Conservation (phyloP, 805 yeast species). For the Candida ascalaphidarum region DNA sequence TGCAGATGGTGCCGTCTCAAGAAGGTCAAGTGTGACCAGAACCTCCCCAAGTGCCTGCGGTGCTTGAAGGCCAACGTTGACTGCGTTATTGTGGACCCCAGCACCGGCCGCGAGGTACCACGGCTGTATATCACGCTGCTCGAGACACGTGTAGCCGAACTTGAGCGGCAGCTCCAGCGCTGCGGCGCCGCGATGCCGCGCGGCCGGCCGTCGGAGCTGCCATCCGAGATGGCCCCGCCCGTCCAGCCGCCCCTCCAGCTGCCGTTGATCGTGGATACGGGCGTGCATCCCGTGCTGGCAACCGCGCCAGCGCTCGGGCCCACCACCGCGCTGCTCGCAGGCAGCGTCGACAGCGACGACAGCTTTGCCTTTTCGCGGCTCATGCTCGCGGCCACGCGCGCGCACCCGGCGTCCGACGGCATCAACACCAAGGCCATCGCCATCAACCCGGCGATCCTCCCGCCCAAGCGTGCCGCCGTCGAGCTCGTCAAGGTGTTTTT, state of each 20-base stretch:
- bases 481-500: constrained; percentile 57
- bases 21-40: constrained; percentile 60
- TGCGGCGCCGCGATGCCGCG: constrained; percentile 22
- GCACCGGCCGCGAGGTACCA: constrained; percentile 81
- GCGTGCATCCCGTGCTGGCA: too few relatives aligned
- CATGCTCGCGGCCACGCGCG: constrained; percentile 61
- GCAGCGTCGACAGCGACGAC: too few relatives aligned
- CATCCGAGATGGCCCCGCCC: constrained; percentile 2
- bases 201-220: neutral
- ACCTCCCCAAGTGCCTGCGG: constrained; percentile 56
- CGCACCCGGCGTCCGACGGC: constrained; percentile 18
- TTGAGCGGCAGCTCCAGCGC: constrained; percentile 42
- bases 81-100: constrained; percentile 81
- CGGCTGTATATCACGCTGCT: constrained; percentile 67
- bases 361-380: constrained; percentile 76
- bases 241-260: too few relatives aligned
- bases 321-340: too few relatives aligned
- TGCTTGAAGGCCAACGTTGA: constrained; percentile 59
- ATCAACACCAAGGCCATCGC: constrained; percentile 2
- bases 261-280: too few relatives aligned
- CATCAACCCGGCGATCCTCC: constrained; percentile 55
- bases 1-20: constrained; percentile 74
- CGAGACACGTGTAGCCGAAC: constrained; percentile 53
- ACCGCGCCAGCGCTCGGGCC: too few relatives aligned
- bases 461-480: constrained; percentile 66